Evolutionary conservation across 2,329 filamentous ascomycete genomes (phyloP), one percentile per base, ranked within the genome.

Genomic region (Cercospora sesami): DNA sequence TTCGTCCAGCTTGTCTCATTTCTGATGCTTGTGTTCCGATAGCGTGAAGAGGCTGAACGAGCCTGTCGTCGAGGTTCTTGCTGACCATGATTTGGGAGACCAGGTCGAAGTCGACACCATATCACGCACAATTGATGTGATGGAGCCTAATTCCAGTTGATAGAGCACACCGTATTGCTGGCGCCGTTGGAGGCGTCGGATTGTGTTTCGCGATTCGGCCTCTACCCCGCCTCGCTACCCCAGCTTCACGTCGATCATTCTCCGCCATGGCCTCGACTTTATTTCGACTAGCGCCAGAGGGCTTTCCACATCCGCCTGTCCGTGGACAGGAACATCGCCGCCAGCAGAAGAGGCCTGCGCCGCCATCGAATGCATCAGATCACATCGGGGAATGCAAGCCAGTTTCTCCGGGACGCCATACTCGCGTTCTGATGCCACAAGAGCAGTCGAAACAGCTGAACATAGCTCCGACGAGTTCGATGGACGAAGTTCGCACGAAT

Each of bases 221-320:
- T 53, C n/a, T 67, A 66, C 66, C 64, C 60, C 69, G 66, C 57
- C 65, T 67, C 64, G 64, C 62, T 68, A 66, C 70, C 70, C 60
- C 36, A 42, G 60, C 23, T 62, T 64, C 48, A 42, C 10, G 48
- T 28, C 48, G 62, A 64, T 64, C 62, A 23, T 10, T 33, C 55
- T 36, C 28, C 60, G 60, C 60, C 26, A 55, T 48, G 61, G 45
- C 30, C 42, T 63, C 39, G 28, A 64, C 48, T 21, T 30, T 45
- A 55, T 57, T 48, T 23, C 33, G 26, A 64, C 62, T 64, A 64
- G 62, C 62, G 51, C 31, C 21, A 26, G n/a, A 18, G 21, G 12
- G 21, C 48, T n/a, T 55, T 21, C 36, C 28, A 42, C 28, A 23
- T 64, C 62, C 62, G 62, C 51, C 51, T 23, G 62, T 53, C 62